phyloP scores from a whole-genome alignment of 1,284 basidiomycete genomes.

The Chalciporus sp. region DNA sequence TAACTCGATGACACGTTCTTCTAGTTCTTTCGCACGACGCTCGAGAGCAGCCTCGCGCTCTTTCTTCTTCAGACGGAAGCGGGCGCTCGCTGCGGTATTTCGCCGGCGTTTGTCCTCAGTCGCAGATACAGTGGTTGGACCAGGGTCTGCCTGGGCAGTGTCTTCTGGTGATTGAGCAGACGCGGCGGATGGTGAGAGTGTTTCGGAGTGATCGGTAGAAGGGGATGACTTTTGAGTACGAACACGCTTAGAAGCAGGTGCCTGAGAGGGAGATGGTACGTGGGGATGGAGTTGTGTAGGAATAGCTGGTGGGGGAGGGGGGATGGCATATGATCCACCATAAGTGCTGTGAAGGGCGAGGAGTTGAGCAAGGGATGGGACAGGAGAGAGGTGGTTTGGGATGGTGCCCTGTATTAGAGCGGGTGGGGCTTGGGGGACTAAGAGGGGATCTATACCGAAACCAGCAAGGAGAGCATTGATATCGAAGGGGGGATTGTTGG shows the following conservation, averaged over 20 bases:
- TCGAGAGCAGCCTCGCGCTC: constrained; percentile 95
- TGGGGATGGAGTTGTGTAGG: constrained; percentile 18
- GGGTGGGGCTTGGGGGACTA: constrained; percentile 31
- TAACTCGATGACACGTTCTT: constrained; percentile 78
- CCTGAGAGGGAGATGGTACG: constrained; percentile 9
- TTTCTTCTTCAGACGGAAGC: constrained; percentile 99
- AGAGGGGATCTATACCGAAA: constrained; percentile 63
- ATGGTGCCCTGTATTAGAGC: constrained; percentile 8
- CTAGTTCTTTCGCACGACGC: constrained; percentile 87
- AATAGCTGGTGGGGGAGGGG: constrained; percentile 23
- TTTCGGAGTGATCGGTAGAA: constrained; percentile 46
- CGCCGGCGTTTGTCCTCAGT: constrained; percentile 91
- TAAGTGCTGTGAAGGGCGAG: constrained; percentile 56
- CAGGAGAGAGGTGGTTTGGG: constrained; percentile 26
- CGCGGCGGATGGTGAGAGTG: constrained; percentile 34
- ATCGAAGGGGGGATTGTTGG: constrained; percentile 45
- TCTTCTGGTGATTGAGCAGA: constrained; percentile 33
- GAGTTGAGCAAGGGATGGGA: constrained; percentile 64
- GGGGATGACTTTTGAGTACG: constrained; percentile 24
- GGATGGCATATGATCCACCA: constrained; percentile 21
- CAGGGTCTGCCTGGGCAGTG: constrained; percentile 32
- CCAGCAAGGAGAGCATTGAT: constrained; percentile 58
- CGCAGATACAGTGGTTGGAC: constrained; percentile 40
- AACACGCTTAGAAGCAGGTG: constrained; percentile 24
- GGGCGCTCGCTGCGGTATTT: constrained; percentile 96